A percentile compares a stretch with the other conserved stretches of the same genome.
phyloP scores from a whole-genome alignment of 805 yeast genomes.

The Nakazawaea ambrosiae region DNA sequence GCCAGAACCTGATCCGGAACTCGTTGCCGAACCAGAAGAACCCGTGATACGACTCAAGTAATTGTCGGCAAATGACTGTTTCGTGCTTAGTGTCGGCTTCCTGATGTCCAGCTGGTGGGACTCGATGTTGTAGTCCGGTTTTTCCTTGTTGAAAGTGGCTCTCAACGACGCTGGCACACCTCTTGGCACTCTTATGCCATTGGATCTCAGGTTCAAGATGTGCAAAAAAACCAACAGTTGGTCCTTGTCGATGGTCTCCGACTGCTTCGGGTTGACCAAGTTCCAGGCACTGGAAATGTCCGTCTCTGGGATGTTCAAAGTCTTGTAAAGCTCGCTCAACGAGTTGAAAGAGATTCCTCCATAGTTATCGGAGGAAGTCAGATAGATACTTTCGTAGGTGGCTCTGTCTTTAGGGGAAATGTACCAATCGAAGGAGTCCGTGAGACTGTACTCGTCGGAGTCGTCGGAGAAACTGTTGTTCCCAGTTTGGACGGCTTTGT shows the following conservation, averaged over 20 bases:
- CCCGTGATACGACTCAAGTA: slow-evolving; percentile 45
- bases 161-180: slow-evolving; percentile 91
- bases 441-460: slow-evolving; percentile 55
- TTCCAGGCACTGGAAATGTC: slow-evolving; percentile 93
- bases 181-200: slow-evolving; percentile 77
- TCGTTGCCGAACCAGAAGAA: slow-evolving; percentile 23
- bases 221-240: slow-evolving; percentile 87
- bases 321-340: slow-evolving; percentile 58
- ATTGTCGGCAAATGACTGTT: slow-evolving; percentile 43
- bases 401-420: slow-evolving; percentile 82
- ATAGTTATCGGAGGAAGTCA: slow-evolving; percentile 63
- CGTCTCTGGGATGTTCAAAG: slow-evolving; percentile 73
- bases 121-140: slow-evolving; percentile 62
- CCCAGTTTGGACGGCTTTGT: slow-evolving; percentile 47
- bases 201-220: slow-evolving; percentile 79
- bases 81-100: slow-evolving; percentile 16
- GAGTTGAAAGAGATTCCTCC: slow-evolving; percentile 78
- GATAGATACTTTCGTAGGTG: slow-evolving; percentile 72
- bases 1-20: slow-evolving; percentile 22
- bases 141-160: slow-evolving; percentile 85
- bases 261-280: slow-evolving; percentile 83
- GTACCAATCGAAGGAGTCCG: slow-evolving; percentile 89
- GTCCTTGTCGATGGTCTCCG: slow-evolving; percentile 86
- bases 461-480: slow-evolving; percentile 29
- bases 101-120: slow-evolving; percentile 41